Conservation (phyloP, 148 eudicot species). For the Diospyros lotus region DNA sequence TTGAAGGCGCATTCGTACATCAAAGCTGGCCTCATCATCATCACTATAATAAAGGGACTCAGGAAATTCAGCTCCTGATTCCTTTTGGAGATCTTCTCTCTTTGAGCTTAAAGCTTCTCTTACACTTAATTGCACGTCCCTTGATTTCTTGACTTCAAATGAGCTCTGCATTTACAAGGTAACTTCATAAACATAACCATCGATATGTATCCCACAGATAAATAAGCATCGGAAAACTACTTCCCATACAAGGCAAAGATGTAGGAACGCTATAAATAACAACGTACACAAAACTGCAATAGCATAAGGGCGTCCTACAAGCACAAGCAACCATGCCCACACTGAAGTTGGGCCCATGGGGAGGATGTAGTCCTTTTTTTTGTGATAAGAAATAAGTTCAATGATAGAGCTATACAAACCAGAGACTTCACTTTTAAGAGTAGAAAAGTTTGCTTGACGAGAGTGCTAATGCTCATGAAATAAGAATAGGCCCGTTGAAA, state of each 20-base stretch:
- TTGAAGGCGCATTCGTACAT: slow-evolving; percentile 85
- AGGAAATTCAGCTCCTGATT: slow-evolving; percentile 26
- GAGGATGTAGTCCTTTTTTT: too few species aligned
- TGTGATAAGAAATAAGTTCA: too few species aligned
- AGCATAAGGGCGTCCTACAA: background rate
- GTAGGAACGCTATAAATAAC: background rate
- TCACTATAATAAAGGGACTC: slow-evolving; percentile 46
- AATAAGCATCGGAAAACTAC: background rate
- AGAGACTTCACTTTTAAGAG: too few species aligned
- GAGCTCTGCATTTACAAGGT: slow-evolving; percentile 38
- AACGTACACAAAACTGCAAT: background rate
- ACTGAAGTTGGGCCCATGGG: too few species aligned
- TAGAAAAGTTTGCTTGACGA: too few species aligned
- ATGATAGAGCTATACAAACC: too few species aligned
- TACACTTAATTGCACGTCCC: slow-evolving; percentile 60
- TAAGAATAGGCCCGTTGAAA: too few species aligned
- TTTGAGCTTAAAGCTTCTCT: slow-evolving; percentile 71
- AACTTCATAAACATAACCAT: background rate
- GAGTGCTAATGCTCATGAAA: too few species aligned
- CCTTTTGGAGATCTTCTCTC: slow-evolving; percentile 50
- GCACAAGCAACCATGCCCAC: background rate
- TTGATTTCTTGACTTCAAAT: slow-evolving; percentile 39
- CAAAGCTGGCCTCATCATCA: slow-evolving; percentile 74
- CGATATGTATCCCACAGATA: background rate
- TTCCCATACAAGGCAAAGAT: background rate